phyloP scores from a whole-genome alignment of 208 protist genomes.

The Endotrypanum monterogeii region DNA sequence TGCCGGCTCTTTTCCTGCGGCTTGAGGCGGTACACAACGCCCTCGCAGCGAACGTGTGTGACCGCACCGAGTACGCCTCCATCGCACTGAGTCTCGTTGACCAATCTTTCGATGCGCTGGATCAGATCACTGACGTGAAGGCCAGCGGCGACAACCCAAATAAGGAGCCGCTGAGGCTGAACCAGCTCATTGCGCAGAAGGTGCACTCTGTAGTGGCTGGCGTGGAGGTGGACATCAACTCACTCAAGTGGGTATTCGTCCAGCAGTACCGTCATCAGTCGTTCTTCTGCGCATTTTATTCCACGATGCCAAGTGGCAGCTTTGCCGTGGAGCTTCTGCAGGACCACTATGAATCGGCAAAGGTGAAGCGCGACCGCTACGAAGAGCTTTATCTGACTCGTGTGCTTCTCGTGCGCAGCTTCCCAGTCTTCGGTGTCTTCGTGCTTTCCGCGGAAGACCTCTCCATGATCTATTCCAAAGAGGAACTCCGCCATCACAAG shows the following conservation, averaged over 20 bases:
- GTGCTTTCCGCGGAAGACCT: conserved; percentile 81
- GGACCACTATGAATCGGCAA: conserved; percentile 70
- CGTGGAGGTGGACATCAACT: conserved; percentile 40
- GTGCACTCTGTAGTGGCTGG: conserved; percentile 58
- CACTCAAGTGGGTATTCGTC: conserved; percentile 75
- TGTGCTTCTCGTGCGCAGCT: conserved; percentile 70
- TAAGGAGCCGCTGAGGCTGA: conserved; percentile 55
- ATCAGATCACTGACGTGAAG: conserved; percentile 73
- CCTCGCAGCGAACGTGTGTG: conserved; percentile 53
- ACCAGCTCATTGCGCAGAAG: conserved; percentile 36
- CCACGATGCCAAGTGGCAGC: conserved; percentile 47
- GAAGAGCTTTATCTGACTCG: conserved; percentile 88
- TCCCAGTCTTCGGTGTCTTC: conserved; percentile 81
- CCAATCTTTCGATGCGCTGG: conserved; percentile 80
- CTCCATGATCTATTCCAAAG: conserved; percentile 66
- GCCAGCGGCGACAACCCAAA: conserved; percentile 27
- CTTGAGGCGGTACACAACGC: conserved; percentile 79
- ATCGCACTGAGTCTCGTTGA: conserved; percentile 76
- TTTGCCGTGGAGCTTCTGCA: conserved; percentile 64
- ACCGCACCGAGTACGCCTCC: conserved; percentile 75
- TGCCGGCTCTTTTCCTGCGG: conserved; percentile 73
- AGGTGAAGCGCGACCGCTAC: conserved; percentile 75
- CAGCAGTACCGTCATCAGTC: conserved; percentile 89
- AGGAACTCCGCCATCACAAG: conserved; percentile 87
- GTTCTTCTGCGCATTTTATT: conserved; percentile 89